These are phyloP conservation scores for Ogataea hybrid DNA, from an alignment of 1,139 yeast species.

Conservation along the genomic window DNA sequence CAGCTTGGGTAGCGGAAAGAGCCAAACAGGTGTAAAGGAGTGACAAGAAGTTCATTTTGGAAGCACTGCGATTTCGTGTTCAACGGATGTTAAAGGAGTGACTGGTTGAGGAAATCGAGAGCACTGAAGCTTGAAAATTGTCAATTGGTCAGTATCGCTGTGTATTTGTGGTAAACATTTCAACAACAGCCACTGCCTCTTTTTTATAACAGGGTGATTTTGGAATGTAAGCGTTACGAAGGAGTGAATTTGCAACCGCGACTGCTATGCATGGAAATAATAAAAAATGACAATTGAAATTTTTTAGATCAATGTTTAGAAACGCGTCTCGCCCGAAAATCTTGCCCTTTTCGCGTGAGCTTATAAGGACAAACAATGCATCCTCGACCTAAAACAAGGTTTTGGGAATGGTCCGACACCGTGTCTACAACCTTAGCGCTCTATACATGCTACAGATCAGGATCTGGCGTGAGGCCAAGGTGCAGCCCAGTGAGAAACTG, in stretches of 20 bases:
- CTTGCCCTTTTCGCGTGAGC: not conserved
- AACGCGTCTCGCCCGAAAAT: conserved; percentile 3
- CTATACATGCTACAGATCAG: conserved; percentile 2
- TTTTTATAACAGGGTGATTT: conserved; percentile 6
- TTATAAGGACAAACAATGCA: not conserved
- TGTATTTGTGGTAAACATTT: conserved; percentile 17
- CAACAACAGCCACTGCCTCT: conserved; percentile 3
- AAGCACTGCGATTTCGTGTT: conserved; percentile 11
- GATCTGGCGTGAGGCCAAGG: conserved; percentile 40
- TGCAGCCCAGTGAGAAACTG: conserved; percentile 43
- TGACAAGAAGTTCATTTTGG: conserved; percentile 15
- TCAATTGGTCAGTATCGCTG: conserved; percentile 1
- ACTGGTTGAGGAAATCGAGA: conserved; percentile 23
- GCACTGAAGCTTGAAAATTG: conserved; percentile 3
- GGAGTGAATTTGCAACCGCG: conserved; percentile 8
- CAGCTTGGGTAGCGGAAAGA: conserved; percentile 14
- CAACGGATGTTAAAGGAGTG: conserved; percentile 28
- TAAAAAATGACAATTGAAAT: conserved; percentile 3
- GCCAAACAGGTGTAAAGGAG: conserved; percentile 11
- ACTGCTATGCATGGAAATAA: conserved; percentile 3
- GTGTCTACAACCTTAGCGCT: conserved; percentile 1
- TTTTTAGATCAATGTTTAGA: conserved; percentile 1
- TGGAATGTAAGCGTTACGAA: conserved; percentile 8
- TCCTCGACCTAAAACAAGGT: not conserved
- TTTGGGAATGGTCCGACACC: not conserved